A percentile compares a stretch with the other conserved stretches of the same genome.
Conservation (phyloP, 2,329 filamentous ascomycete genomes). For the Rutstroemia sydowiana region DNA sequence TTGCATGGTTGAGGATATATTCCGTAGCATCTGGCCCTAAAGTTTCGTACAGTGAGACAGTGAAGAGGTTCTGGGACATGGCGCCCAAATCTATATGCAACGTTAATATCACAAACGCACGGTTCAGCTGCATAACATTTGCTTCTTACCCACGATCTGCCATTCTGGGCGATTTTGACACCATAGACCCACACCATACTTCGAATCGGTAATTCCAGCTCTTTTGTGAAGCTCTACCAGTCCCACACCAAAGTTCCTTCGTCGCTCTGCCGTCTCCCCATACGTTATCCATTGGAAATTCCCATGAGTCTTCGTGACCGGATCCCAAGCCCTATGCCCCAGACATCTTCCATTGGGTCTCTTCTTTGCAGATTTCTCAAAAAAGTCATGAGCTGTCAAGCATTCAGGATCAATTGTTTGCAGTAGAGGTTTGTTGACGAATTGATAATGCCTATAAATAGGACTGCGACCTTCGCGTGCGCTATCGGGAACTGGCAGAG, state of each 20-base stretch:
- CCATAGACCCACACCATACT: conserved; percentile 76
- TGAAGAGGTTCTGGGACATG: conserved; percentile 79
- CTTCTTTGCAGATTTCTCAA: conserved; percentile 59
- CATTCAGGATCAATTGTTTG: conserved; percentile 64
- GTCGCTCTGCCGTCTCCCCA: conserved; percentile 66
- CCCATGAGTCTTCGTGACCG: conserved; percentile 62
- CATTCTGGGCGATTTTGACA: conserved; percentile 83
- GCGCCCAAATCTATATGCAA: conserved; percentile 65
- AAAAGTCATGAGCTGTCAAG: conserved; percentile 71
- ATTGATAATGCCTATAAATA: conserved; percentile 79
- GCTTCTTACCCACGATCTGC: conserved; percentile 64
- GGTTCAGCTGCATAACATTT: neutral
- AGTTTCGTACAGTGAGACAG: conserved; percentile 93
- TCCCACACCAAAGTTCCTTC: conserved; percentile 79
- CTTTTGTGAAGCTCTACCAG: conserved; percentile 74
- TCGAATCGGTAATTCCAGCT: conserved; percentile 56
- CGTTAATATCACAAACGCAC: conserved; percentile 9
- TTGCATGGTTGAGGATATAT: conserved; percentile 90
- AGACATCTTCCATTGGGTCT: conserved; percentile 65
- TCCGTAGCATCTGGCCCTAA: conserved; percentile 85
- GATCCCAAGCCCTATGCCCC: conserved; percentile 74
- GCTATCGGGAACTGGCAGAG: conserved; percentile 67
- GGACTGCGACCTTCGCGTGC: conserved; percentile 64
- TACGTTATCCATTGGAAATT: conserved; percentile 82
- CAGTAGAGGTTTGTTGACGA: conserved; percentile 63